Conservation (phyloP, 768 basidiomycete genomes). For the Lentinula guzmanii region DNA sequence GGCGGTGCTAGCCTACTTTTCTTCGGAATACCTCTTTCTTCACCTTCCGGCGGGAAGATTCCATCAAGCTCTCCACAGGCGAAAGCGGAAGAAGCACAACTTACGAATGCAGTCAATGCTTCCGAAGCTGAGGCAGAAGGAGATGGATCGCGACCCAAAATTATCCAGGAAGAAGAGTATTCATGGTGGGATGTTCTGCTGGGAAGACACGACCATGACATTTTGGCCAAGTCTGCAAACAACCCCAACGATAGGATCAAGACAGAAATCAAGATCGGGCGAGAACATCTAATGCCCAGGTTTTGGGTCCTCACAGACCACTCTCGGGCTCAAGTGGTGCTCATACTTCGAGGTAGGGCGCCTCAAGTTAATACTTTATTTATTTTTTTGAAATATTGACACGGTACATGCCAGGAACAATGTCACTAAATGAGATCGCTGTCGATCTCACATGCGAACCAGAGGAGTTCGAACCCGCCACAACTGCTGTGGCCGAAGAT, state of each 20-base stretch:
- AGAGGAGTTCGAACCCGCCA: slow-evolving; percentile 55
- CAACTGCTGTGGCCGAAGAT: slow-evolving; percentile 18
- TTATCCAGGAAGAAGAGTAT: slow-evolving; percentile 29
- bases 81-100: slow-evolving; percentile 54
- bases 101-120: slow-evolving; percentile 63
- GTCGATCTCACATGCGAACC: slow-evolving; percentile 82
- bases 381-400: neutral
- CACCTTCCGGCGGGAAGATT: slow-evolving; percentile 23
- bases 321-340: slow-evolving; percentile 62
- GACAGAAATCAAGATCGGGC: slow-evolving; percentile 42
- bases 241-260: slow-evolving; percentile 20
- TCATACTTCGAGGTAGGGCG: slow-evolving; percentile 58
- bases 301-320: slow-evolving; percentile 88
- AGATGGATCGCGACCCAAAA: slow-evolving; percentile 14
- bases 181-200: slow-evolving; percentile 84
- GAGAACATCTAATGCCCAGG: slow-evolving; percentile 69
- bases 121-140: slow-evolving; percentile 62
- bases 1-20: slow-evolving; percentile 78
- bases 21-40: slow-evolving; percentile 56
- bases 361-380: neutral
- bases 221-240: slow-evolving; percentile 60
- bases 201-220: slow-evolving; percentile 78
- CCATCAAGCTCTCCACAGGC: slow-evolving; percentile 27
- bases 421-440: slow-evolving; percentile 84
- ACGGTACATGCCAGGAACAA: slow-evolving; percentile 45